Base-by-base conservation (phyloP, 495 filamentous ascomycete genomes). In the Xylaria palmicola region DNA sequence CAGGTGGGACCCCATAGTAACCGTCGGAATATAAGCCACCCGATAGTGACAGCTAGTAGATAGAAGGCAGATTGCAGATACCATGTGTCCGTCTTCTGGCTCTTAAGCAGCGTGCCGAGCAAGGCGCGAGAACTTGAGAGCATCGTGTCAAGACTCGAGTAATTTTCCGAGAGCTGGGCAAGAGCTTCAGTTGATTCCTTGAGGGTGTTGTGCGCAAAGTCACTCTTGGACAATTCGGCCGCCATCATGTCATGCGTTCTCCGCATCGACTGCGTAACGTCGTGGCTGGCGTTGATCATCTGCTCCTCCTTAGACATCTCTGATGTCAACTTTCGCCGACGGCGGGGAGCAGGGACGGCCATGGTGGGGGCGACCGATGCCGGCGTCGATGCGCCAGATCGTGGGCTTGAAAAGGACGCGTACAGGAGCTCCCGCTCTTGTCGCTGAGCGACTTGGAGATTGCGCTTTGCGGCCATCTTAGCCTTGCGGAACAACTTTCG, bases 71-170 rank as follows among this genome's bases (percentile, higher is more conserved):
- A 93, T 74, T 91, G 86, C 27, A 97, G 82, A 66, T 99, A 99
- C 94, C 94, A 99, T 3, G 91, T 94, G 73, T 98, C 94, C 40
- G 88, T 92, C 77, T 97, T 97, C 68, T 93, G 90, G 30, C 90
- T 92, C 65, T 85, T 85, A 34, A 97, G 78, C 47, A 99, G 77
- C 24, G 90, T 90, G 15, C 83, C 84, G 10, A 97, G 83, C 15
- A 99, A 82, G 59, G 84, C 88, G 58, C 86, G 82, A 19, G 88
- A 90, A 36, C 82, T 87, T 0, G 84, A 77, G 26, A 99, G 77
- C 56, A 98, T 77, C 29, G 83, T 82, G 65, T 93, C 91, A 15
- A 98, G 83, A 27, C 82, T 83, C 34, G 77, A 86, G 68, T 99
- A 99, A 1, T 82, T 87, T 62, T 92, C 86, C 3, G 87, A 85